A percentile compares a stretch with the other conserved stretches of the same genome.
Evolutionary conservation across 2,329 filamentous ascomycete genomes (phyloP).

Genomic region (Diplodia seriata): DNA sequence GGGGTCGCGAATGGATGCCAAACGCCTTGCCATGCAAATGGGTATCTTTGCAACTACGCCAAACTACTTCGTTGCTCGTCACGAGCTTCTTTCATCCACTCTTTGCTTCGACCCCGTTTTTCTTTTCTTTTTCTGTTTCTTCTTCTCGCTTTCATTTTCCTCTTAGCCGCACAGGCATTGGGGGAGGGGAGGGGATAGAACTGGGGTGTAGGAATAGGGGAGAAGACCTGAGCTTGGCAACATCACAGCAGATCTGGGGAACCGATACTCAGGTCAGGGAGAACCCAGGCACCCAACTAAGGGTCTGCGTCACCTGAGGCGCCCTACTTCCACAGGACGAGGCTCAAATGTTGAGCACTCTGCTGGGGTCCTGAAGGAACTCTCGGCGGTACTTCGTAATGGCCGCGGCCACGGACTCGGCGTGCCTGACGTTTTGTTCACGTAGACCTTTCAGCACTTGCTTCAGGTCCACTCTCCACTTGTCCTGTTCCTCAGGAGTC

Average conservation of each 20-base stretch:
- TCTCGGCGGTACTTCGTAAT: conserved; percentile 50
- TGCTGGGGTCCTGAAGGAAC: conserved; percentile 50
- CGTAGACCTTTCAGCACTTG: conserved; percentile 48
- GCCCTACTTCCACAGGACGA: conserved; percentile 4
- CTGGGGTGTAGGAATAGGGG: conserved; percentile 7
- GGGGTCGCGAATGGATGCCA: conserved; percentile 22
- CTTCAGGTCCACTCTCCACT: conserved; percentile 51
- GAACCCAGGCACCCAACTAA: conserved; percentile 8
- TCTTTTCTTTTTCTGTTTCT: conserved; percentile 9
- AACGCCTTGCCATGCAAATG: conserved; percentile 30
- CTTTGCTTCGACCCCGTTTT: not conserved
- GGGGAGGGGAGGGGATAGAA: not conserved
- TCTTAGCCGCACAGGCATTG: not conserved
- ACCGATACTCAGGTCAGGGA: conserved; percentile 11
- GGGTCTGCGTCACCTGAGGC: not conserved
- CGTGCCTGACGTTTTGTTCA: conserved; percentile 47
- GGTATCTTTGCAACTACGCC: conserved; percentile 33
- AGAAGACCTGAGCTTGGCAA: conserved; percentile 24
- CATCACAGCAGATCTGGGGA: conserved; percentile 29
- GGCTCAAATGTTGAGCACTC: conserved; percentile 46
- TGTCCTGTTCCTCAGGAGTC: conserved; percentile 65
- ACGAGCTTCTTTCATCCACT: conserved; percentile 6
- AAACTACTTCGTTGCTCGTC: not conserved
- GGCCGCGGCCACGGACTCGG: conserved; percentile 48
- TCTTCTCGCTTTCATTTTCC: not conserved